Percentiles rank a stretch among this genome's conserved stretches.
phyloP scores from a whole-genome alignment of 2,329 filamentous ascomycete species.

The Chalaropsis thielavioides region DNA sequence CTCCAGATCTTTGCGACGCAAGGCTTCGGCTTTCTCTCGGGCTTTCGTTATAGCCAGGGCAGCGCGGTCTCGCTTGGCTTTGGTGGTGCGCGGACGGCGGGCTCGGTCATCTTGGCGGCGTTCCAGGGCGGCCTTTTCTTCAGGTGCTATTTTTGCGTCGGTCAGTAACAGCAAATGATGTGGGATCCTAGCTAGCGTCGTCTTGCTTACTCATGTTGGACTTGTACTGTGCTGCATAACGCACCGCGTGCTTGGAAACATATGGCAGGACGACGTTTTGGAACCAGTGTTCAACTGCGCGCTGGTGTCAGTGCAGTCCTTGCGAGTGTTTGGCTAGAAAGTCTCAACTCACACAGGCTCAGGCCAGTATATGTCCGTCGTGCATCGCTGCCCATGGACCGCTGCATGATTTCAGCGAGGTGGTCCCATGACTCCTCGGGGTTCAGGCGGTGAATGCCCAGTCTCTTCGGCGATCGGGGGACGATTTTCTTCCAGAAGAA shows the following conservation, averaged over 20 bases:
- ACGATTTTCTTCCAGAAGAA: constrained; percentile 34
- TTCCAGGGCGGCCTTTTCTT: constrained; percentile 16
- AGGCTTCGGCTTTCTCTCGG: constrained; percentile 11
- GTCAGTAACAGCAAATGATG: not conserved
- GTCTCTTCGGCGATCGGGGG: constrained; percentile 26
- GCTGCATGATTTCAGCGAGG: constrained; percentile 28
- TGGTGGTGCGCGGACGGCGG: constrained; percentile 17
- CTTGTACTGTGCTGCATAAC: constrained; percentile 17
- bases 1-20: constrained; percentile 4
- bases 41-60: constrained; percentile 15
- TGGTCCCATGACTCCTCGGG: constrained; percentile 25
- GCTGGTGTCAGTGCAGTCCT: not conserved
- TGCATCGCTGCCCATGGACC: constrained; percentile 24
- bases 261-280: constrained; percentile 16
- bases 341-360: constrained; percentile 28
- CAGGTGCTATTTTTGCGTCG: constrained; percentile 9
- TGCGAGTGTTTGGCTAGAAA: too few relatives aligned
- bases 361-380: constrained; percentile 29
- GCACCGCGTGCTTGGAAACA: constrained; percentile 17
- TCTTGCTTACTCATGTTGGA: constrained; percentile 15
- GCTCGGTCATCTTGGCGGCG: constrained; percentile 17
- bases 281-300: constrained; percentile 18
- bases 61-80: constrained; percentile 17
- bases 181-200: not conserved
- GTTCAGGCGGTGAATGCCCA: constrained; percentile 22